Base-by-base conservation (phyloP, 805 yeast species). In the Scheffersomyces stipitis region DNA sequence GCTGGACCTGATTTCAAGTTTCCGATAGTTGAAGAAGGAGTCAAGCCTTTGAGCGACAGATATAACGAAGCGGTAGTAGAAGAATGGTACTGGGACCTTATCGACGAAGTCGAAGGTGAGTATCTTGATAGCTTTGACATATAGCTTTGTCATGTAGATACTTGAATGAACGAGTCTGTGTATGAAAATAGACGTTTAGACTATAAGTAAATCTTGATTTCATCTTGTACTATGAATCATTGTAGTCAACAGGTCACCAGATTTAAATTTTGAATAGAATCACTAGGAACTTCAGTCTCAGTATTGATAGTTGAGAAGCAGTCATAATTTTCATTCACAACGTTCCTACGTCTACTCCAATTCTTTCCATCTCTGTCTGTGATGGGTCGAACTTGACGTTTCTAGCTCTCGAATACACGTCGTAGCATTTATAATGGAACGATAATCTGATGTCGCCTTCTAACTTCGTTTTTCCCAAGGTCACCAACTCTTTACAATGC, bases 61-160 rank as follows among this genome's bases (percentile, higher is more conserved):
- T 88, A 80, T 51, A 73, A 74, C 12, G 88, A 85, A 47, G 73
- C 69, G 37, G 77, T 90, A 5, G 81, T 87, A 2, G 96, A 88
- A 44, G 96, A 88, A 45, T 75, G 84, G 46, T 80, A 78, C 1
- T 83, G 83, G 79, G 99, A 93, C 60, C 54, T 89, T 3, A 52
- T 91, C 3, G 97, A 93, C 54, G 96, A 93, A 59, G 74, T 85
- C 0, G 90, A 84, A 39, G 83, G 78, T 22, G 75, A 71, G 34
- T 73, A 68, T 42, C 54, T 80, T 34, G 84, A 78, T 44, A 54
- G 59, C 14, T 59, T 69, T 39, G 77, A 69, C 18, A 41, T 46
- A n/a, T n/a, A n/a, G n/a, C n/a, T n/a, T n/a, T n/a, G n/a, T n/a
- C n/a, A n/a, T n/a, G n/a, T n/a, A n/a, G n/a, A n/a, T n/a, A n/a